Evolutionary conservation across 768 basidiomycete species (phyloP), one percentile per base, ranked within the genome.

Genomic region (Rhizopogon sp.): DNA sequence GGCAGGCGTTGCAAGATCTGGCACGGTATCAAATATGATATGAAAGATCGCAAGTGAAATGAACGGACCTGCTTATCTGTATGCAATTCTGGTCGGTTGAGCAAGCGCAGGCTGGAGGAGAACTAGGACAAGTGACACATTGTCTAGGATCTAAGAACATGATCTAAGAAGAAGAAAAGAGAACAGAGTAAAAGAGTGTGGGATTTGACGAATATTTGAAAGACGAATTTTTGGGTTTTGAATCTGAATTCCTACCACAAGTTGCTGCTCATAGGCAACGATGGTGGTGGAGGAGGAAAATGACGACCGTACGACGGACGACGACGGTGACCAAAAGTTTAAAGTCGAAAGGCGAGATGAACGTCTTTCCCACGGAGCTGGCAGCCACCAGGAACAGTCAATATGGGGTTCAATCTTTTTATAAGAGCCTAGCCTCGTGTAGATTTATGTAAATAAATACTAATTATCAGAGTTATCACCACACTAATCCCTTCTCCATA

Each of bases 1-100:
- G 66, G 62, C 89, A 91, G 1, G 71, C 69, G 41, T 66, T 62
- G 62, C 89, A 91, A 50, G 75, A 76, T 73, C 88, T 91, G 64
- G 37, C 58, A 20, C 43, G 43, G 2, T 4, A 37, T 46, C 16
- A 42, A 9, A 57, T 57, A 54, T 50, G 17, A 39, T 47, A n/a
- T 43, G 46, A 20, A n/a, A 28, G 25, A 37, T 49, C 28, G 13
- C 37, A 41, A 43, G 52, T 57, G 29, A 31, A 16, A 39, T 22
- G 43, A 2, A 73, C 77, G 33, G 39, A 87, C 89, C 80, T 79
- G 65, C 75, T 79, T 56, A 82, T 84, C 57, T 77, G 75, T 55
- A 84, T 64, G 66, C 89, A 91, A 16, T 72, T 72, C 70, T 90
- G 71, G 65, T 75, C 72, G 8, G 78, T 57, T 39, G 69, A 61